Percentiles rank a stretch among this genome's conserved stretches.
phyloP scores from a whole-genome alignment of 768 basidiomycete species.

The Suillus hirtellus region DNA sequence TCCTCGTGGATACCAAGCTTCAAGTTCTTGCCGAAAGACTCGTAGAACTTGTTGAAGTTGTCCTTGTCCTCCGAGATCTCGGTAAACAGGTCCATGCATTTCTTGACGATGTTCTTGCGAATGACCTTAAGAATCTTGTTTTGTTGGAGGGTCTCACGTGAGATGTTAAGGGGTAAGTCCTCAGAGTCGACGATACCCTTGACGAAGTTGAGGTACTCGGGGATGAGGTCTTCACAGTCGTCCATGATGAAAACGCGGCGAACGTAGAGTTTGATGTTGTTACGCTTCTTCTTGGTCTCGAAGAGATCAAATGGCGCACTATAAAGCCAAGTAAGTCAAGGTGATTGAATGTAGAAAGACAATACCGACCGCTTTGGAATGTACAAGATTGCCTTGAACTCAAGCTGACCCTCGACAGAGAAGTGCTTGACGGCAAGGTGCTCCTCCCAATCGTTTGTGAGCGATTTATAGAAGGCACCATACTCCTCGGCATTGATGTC shows the following conservation, averaged over 20 bases:
- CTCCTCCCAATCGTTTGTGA: constrained; percentile 99
- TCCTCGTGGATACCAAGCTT: constrained; percentile 99
- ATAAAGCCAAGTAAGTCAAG: constrained; percentile 11
- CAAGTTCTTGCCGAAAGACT: constrained; percentile 98
- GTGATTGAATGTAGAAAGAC: not conserved
- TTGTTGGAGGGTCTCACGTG: constrained; percentile 98
- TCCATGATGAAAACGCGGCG: constrained; percentile 99
- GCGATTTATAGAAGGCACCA: constrained; percentile 96
- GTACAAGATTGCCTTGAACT: constrained; percentile 99
- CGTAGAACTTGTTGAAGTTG: constrained; percentile 95
- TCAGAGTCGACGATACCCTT: constrained; percentile 99
- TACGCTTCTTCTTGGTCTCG: constrained; percentile 99
- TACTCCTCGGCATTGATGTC: constrained; percentile 96
- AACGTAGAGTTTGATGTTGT: constrained; percentile 99
- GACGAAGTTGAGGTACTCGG: constrained; percentile 99
- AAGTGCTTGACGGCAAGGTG: constrained; percentile 99
- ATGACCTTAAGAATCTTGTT: constrained; percentile 99
- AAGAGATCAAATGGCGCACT: constrained; percentile 99
- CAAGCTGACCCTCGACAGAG: constrained; percentile 99
- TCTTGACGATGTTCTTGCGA: constrained; percentile 99
- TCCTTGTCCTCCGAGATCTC: constrained; percentile 99
- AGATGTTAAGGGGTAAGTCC: constrained; percentile 99
- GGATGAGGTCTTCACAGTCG: constrained; percentile 98
- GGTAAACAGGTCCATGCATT: constrained; percentile 89
- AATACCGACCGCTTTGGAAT: constrained; percentile 85